Evolutionary conservation across 2,329 filamentous ascomycete species (phyloP).

Genomic region (Albifimbria verrucaria): DNA sequence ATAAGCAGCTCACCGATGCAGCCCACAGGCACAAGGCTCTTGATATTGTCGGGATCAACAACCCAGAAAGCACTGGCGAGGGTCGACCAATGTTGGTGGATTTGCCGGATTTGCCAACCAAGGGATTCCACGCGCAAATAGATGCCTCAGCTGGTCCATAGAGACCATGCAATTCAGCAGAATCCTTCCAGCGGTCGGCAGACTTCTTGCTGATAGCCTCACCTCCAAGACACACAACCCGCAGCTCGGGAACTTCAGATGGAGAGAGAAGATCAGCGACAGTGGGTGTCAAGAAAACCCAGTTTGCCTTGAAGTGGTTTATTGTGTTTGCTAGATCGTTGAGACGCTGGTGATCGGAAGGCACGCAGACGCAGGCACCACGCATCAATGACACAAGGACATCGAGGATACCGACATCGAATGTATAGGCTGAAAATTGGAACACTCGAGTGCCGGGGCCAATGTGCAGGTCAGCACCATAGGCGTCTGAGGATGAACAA

Average conservation of each 20-base stretch:
- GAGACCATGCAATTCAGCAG: slow-evolving; percentile 27
- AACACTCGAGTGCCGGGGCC: slow-evolving; percentile 3
- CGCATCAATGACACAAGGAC: slow-evolving; percentile 31
- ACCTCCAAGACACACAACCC: background rate
- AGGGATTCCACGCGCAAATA: background rate
- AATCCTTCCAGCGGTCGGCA: slow-evolving; percentile 25
- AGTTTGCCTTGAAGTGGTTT: slow-evolving; percentile 5
- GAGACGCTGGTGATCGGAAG: slow-evolving; percentile 30
- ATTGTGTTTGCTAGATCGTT: slow-evolving; percentile 7
- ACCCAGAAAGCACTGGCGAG: slow-evolving; percentile 11
- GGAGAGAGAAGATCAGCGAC: slow-evolving; percentile 1
- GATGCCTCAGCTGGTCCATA: slow-evolving; percentile 8
- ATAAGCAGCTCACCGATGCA: slow-evolving; percentile 14
- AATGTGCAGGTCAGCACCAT: background rate
- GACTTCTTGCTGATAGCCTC: slow-evolving; percentile 1
- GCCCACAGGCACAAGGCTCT: slow-evolving; percentile 10
- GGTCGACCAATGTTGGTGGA: slow-evolving; percentile 5
- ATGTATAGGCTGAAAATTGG: slow-evolving; percentile 32
- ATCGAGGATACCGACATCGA: slow-evolving; percentile 33
- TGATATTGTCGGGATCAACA: slow-evolving; percentile 8
- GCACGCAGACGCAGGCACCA: slow-evolving; percentile 37
- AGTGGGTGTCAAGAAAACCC: slow-evolving; percentile 1
- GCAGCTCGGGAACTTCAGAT: background rate
- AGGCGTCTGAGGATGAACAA: background rate
- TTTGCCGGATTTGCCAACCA: background rate